Evolutionary conservation across 2,329 filamentous ascomycete species (phyloP).

Genomic region (Sclerotinia trifoliorum): DNA sequence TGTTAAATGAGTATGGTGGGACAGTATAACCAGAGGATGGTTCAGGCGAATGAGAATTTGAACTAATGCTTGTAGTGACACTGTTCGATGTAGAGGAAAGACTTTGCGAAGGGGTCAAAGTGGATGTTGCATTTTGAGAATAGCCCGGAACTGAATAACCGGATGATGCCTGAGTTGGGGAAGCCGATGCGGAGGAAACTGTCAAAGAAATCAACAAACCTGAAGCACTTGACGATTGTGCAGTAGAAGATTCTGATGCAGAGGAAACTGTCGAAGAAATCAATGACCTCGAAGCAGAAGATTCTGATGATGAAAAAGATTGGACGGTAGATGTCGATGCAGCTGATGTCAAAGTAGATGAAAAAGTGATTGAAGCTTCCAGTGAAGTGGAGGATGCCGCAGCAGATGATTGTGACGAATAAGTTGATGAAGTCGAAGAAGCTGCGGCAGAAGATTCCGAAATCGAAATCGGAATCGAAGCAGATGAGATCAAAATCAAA

Average conservation of each 20-base stretch:
- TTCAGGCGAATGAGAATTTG: neutral
- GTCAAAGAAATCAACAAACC: neutral
- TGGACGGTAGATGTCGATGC: neutral
- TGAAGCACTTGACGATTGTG: too few relatives aligned
- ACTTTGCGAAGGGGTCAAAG: neutral
- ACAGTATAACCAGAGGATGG: constrained; percentile 18
- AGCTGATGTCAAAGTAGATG: neutral
- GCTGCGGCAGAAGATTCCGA: neutral
- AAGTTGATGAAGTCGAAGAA: neutral
- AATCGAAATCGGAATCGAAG: neutral
- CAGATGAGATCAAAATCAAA: neutral
- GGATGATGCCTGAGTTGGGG: neutral
- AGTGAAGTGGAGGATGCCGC: neutral
- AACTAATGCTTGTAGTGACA: neutral
- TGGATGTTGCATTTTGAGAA: neutral
- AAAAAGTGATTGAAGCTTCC: neutral
- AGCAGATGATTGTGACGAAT: neutral
- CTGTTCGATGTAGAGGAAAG: neutral
- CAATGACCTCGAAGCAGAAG: neutral
- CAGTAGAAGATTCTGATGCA: neutral
- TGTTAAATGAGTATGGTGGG: neutral
- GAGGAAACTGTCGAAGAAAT: neutral
- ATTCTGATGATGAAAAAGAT: constrained; percentile 9
- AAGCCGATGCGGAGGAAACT: neutral
- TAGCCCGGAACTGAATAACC: neutral